Evolutionary conservation across 306 rosid species (phyloP), one percentile per base, ranked within the genome.

Genomic region (Glycine soja): DNA sequence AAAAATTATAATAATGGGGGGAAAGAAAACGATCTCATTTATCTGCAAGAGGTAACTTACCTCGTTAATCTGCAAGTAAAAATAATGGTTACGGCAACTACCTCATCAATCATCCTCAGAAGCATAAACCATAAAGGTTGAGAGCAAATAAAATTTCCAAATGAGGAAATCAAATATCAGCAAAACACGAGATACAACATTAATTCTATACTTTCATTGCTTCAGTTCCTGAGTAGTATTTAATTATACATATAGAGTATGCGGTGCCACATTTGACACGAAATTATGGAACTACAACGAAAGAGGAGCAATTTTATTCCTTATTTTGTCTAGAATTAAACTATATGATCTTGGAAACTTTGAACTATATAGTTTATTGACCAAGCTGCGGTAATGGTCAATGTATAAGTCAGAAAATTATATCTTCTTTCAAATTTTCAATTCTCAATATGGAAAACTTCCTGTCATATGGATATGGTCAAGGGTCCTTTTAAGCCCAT

Each of bases 381-480:
- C 79, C 74, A 16, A 30, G 80, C 70, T 43, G 45, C 63, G 36
- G 75, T 72, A 45, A 11, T 34, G 72, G 75, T 79, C 16, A 46
- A 72, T 66, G 63, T 76, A 72, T 63, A 8, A 11, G 81, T 71
- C 76, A n/a, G 77, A 42, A 59, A 63, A 40, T 66, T 69, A 24
- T 12, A 36, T 3, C 70, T 50, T 80, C 65, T 81, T 85, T 68
- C 53, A 74, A 40, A 79, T 30, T 72, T 72, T 86, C 85, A 40
- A 79, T 30, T 72, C 64, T 86, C 85, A 90, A 18, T 7, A 63
- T 8, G 99, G 99, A 82, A 90, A 96, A 82, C 80, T 92, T 86
- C 93, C 98, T 0, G 98, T 93, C 88, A 93, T 15, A 51, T 85
- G 87, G 74, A 96, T 93, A 83, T 96, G 99, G 74, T 93, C 97